These are phyloP conservation scores for Chrysanthemum lavandulifolium DNA, from an alignment of 129 eudicot species.

Conservation along the genomic window DNA sequence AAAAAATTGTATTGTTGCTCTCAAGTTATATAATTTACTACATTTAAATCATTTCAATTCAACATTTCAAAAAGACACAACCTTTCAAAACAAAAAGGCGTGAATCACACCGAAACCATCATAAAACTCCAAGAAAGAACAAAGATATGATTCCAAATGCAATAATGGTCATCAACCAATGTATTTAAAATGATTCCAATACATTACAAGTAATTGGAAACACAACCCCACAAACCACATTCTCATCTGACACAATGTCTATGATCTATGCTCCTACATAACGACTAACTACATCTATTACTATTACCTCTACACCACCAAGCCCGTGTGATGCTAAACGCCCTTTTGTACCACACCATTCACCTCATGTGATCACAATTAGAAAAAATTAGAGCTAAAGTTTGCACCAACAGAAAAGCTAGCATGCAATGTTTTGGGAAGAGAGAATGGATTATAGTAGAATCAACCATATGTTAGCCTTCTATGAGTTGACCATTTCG, in stretches of 20 bases:
- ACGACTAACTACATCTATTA: slow-evolving; percentile 14
- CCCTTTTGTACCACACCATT: slow-evolving; percentile 3
- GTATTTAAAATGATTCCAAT: slow-evolving; percentile 26
- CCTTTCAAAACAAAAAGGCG: too few relatives aligned
- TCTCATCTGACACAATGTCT: slow-evolving; percentile 13
- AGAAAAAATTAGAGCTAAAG: slow-evolving; percentile 27
- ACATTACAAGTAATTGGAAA: slow-evolving; percentile 33
- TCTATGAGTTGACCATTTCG: slow-evolving; percentile 81
- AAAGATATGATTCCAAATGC: background rate
- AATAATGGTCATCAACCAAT: slow-evolving; percentile 21
- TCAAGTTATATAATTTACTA: too few relatives aligned
- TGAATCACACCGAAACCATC: too few relatives aligned
- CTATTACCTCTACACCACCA: slow-evolving; percentile 23
- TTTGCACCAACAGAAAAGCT: slow-evolving; percentile 15
- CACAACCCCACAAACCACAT: slow-evolving; percentile 18
- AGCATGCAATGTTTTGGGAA: slow-evolving; percentile 4
- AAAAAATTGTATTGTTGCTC: too few relatives aligned
- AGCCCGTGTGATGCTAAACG: slow-evolving; percentile 8
- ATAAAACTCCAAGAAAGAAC: background rate
- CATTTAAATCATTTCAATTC: too few relatives aligned
- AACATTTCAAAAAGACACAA: too few relatives aligned
- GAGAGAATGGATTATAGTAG: slow-evolving; percentile 22
- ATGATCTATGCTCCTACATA: slow-evolving; percentile 25
- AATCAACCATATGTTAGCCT: background rate
- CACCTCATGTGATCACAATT: slow-evolving; percentile 2